phyloP scores from a whole-genome alignment of 441 rosid species.

The Corymbia calophylla region DNA sequence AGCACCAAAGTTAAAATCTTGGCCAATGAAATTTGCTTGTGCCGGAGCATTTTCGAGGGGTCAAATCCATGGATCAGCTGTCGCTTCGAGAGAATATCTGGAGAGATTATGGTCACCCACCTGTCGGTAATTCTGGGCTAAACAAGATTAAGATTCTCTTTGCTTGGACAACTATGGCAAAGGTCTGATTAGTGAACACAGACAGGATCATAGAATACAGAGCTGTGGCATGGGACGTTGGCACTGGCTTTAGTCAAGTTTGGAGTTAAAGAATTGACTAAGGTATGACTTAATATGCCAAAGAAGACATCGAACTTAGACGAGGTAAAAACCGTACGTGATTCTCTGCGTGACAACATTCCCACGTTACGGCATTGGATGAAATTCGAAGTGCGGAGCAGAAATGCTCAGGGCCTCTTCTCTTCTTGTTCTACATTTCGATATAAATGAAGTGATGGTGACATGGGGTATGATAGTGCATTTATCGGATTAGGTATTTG shows the following conservation, averaged over 20 bases:
- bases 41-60: neutral
- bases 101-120: neutral
- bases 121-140: neutral
- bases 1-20: neutral
- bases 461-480: conserved; percentile 4
- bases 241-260: neutral
- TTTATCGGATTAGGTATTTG: conserved; percentile 17
- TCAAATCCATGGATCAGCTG: neutral
- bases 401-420: neutral
- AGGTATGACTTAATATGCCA: neutral
- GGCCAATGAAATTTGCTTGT: neutral
- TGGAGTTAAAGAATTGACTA: neutral
- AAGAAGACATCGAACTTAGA: neutral
- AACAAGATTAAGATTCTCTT: neutral
- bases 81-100: neutral
- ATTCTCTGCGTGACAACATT: neutral
- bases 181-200: neutral
- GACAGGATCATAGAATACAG: neutral
- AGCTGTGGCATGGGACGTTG: neutral
- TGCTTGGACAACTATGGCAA: neutral
- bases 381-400: neutral
- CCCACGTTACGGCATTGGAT: neutral
- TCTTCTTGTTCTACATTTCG: neutral
- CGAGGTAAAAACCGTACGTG: neutral
- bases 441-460: conserved; percentile 4